Evolutionary conservation across 331 rosid species (phyloP), one percentile per base, ranked within the genome.

Genomic region (Prunus yedoensis): DNA sequence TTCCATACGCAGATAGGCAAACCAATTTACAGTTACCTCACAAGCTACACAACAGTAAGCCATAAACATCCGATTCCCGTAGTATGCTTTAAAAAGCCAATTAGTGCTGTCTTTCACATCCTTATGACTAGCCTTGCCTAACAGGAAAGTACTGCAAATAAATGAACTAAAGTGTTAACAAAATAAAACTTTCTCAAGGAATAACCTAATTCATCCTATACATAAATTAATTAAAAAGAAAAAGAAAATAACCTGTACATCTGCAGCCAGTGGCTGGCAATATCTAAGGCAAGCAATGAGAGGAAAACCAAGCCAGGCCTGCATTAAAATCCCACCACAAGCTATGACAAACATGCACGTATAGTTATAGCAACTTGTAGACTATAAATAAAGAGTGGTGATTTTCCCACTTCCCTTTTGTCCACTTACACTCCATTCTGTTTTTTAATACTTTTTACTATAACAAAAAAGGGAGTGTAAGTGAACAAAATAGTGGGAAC

Each of bases 221-320:
- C 51, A 56, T 8, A 43, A 69, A 60, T 63, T 58, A 30, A n/a
- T 9, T 21, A 59, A 56, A 38, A 14, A 45, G 49, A 56, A 12
- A 35, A 41, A 68, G 73, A 51, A 43, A 63, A 69, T 38, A 73
- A 94, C 99, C 99, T 94, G 91, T 92, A 94, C 99, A 92, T 94
- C 86, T 94, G 99, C 65, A 94, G 80, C 99, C 99, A 94, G 87
- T 94, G 99, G 91, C 99, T 94, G 20, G 82, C 88, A 86, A 94
- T 92, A 80, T 94, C 99, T 76, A 94, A 84, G 75, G 99, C 96
- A 51, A 94, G 97, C 85, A 94, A 80, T 82, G 96, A 90, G 81
- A 92, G 69, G 84, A 95, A 95, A 77, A 81, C 73, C 77, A 90
- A 76, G 79, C 97, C 96, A 82, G 97, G 97, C 93, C 97, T 92